Conservation (phyloP, 23 red algal genomes). For the Gracilaria domingensis region DNA sequence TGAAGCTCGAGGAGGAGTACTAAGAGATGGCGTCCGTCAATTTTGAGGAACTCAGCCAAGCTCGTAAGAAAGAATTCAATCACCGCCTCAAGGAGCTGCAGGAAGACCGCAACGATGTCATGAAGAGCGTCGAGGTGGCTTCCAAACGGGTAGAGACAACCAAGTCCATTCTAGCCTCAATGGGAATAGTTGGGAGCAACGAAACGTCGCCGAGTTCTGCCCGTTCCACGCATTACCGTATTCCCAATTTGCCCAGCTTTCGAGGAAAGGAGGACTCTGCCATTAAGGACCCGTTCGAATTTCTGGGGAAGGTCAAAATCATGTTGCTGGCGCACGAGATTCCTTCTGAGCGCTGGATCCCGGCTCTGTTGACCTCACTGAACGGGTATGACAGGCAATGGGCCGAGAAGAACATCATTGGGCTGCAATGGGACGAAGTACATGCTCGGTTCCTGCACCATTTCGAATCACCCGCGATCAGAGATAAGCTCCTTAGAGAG, state of each 20-base stretch:
- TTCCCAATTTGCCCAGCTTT: neutral
- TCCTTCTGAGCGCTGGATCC: neutral
- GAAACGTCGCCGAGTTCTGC: neutral
- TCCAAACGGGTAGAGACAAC: neutral
- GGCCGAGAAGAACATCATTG: neutral
- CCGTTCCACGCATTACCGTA: neutral
- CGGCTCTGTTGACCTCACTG: neutral
- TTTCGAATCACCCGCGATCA: slow-evolving; percentile 5
- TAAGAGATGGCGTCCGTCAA: neutral
- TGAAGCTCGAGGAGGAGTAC: slow-evolving; percentile 18
- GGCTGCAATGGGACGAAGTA: neutral
- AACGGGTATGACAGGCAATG: slow-evolving; percentile 35
- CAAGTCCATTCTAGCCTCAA: neutral
- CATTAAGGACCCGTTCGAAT: slow-evolving; percentile 23
- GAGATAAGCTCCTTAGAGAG: slow-evolving; percentile 2
- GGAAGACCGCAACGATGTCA: neutral
- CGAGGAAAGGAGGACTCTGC: neutral
- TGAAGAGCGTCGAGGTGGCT: neutral
- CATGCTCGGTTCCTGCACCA: slow-evolving; percentile 7
- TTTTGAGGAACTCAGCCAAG: neutral
- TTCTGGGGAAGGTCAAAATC: neutral
- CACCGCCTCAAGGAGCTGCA: neutral
- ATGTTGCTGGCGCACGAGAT: neutral
- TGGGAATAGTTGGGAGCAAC: neutral
- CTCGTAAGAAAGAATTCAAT: neutral